A percentile compares a stretch with the other conserved stretches of the same genome.
phyloP scores from a whole-genome alignment of 495 filamentous ascomycete genomes.

The Hyphodiscus hymeniophilus region DNA sequence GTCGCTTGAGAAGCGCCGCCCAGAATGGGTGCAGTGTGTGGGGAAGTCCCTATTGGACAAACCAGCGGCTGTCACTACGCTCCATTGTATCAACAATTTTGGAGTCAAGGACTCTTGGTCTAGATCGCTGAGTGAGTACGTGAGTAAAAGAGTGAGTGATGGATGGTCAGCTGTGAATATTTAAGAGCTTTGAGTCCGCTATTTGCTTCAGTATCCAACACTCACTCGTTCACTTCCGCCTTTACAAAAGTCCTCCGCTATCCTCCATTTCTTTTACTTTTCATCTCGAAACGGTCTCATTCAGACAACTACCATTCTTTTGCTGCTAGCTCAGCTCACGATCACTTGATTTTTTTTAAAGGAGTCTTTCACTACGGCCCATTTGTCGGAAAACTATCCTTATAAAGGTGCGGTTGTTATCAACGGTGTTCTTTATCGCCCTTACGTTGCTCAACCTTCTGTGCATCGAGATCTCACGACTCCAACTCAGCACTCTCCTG shows the following conservation, averaged over 20 bases:
- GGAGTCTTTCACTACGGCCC: conserved; percentile 8
- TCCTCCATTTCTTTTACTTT: conserved; percentile 5
- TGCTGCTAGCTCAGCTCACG: conserved; percentile 20
- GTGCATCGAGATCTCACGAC: not conserved
- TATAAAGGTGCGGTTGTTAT: conserved; percentile 16
- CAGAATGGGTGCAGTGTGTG: not conserved
- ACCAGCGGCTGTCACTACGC: conserved; percentile 20
- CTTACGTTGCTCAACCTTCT: not conserved
- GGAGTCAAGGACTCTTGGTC: conserved; percentile 16
- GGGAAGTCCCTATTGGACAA: conserved; percentile 16
- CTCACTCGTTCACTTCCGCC: not conserved
- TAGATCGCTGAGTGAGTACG: too few species aligned
- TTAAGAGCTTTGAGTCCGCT: conserved; percentile 20
- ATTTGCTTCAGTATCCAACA: conserved; percentile 15
- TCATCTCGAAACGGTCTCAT: conserved; percentile 19
- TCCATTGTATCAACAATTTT: conserved; percentile 22
- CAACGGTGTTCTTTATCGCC: conserved; percentile 16
- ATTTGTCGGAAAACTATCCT: conserved; percentile 5
- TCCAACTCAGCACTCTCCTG: not conserved
- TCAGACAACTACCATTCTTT: conserved; percentile 20
- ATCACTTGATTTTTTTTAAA: not conserved
- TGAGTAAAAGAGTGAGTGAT: too few species aligned
- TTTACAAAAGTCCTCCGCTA: conserved; percentile 12
- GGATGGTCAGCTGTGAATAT: conserved; percentile 9
- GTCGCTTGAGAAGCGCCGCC: conserved; percentile 21